phyloP scores from a whole-genome alignment of 495 filamentous ascomycete species.

The Aspergillus funiculosus region DNA sequence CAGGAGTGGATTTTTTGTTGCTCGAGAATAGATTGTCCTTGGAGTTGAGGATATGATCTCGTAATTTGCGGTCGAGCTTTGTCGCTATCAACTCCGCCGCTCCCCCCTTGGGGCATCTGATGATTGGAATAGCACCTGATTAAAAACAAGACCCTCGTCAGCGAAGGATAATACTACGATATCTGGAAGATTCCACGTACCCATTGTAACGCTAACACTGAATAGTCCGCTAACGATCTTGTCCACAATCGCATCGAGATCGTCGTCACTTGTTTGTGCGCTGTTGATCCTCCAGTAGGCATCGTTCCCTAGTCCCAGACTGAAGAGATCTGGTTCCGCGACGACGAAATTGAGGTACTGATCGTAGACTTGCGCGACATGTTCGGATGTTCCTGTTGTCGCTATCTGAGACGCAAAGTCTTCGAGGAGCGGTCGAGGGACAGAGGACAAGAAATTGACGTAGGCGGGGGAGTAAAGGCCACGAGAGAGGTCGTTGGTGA shows the following conservation, averaged over 20 bases:
- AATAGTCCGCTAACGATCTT: slow-evolving; percentile 91
- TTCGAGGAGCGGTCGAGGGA: slow-evolving; percentile 87
- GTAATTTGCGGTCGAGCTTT: slow-evolving; percentile 89
- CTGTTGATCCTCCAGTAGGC: slow-evolving; percentile 96
- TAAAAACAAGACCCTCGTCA: slow-evolving; percentile 2
- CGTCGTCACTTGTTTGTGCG: slow-evolving; percentile 80
- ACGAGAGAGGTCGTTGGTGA: slow-evolving; percentile 81
- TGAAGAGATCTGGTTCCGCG: slow-evolving; percentile 92
- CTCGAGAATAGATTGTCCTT: slow-evolving; percentile 88
- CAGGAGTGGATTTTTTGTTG: slow-evolving; percentile 43
- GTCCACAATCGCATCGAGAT: slow-evolving; percentile 80
- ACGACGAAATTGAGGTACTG: slow-evolving; percentile 99
- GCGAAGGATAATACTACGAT: not conserved
- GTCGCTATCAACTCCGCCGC: slow-evolving; percentile 92
- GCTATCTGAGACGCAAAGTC: slow-evolving; percentile 91
- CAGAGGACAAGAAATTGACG: slow-evolving; percentile 94
- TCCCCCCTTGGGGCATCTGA: slow-evolving; percentile 83
- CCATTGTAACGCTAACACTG: slow-evolving; percentile 95
- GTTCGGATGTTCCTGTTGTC: slow-evolving; percentile 72
- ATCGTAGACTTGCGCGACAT: slow-evolving; percentile 88
- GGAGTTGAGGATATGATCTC: slow-evolving; percentile 94
- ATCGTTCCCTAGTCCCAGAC: slow-evolving; percentile 79
- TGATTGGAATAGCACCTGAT: slow-evolving; percentile 82
- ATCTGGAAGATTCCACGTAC: slow-evolving; percentile 36
- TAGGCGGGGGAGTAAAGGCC: slow-evolving; percentile 90